Evolutionary conservation across 2,329 filamentous ascomycete genomes (phyloP), one percentile per base, ranked within the genome.

Genomic region (Scytalidium lignicola): DNA sequence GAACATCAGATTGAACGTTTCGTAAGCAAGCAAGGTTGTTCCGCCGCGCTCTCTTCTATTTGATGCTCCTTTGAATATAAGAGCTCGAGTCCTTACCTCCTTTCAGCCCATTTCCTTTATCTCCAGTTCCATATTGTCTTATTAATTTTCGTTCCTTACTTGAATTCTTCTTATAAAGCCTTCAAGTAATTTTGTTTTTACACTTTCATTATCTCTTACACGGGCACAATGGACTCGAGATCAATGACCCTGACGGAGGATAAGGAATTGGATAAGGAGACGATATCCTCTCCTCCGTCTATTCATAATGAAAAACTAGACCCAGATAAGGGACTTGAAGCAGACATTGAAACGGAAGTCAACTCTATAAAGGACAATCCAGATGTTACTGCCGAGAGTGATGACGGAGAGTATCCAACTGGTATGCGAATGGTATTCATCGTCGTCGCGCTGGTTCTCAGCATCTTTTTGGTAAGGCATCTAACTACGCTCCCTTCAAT

Each of bases 401-500:
- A 53, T 21, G 55, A 51, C 8, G 49, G 32, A 18, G 59, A 62
- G 45, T 65, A 64, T 51, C 62, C 62, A 18, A 53, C 49, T n/a
- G 58, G 56, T 6, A 13, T 56, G 18, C 54, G 56, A 2, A 48
- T 66, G 45, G 50, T 62, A 45, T 67, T 73, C 54, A 73, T 78
- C 46, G 66, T 78, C 17, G 49, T 74, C 21, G 73, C 75, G 18
- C 61, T 79, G 7, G 63, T 72, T 7, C 60, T 78, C 37, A 69
- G 67, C 49, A 67, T 78, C 44, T 78, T 78, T 56, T 64, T 78
- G n/a, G 61, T 61, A 55, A 49, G 55, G 7, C 6, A 37, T 17
- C n/a, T 7, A 13, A 28, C 13, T 7, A 7, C 26, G 13, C 10
- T 15, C 32, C 32, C n/a, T n/a, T 13, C n/a, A 7, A 17, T 12